These are phyloP conservation scores for Arachis hypogaea DNA, from an alignment of 306 rosid species.

Conservation along the genomic window DNA sequence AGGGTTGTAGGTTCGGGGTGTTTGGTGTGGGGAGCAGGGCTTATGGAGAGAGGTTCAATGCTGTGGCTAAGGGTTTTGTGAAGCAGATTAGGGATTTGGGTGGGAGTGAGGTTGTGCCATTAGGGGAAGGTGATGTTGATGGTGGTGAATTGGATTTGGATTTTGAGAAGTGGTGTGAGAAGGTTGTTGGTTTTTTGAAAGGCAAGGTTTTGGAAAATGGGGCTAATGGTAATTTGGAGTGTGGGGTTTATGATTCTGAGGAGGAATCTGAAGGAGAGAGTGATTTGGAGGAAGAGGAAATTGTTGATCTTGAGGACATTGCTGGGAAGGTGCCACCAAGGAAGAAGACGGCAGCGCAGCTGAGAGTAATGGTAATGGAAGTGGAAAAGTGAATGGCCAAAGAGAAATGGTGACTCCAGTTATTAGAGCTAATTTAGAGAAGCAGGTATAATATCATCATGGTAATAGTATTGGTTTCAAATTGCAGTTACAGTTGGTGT, in stretches of 20 bases:
- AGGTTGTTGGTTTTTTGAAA: slow-evolving; percentile 56
- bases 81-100: slow-evolving; percentile 72
- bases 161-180: slow-evolving; percentile 74
- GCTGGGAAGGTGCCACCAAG: slow-evolving; percentile 90
- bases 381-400: slow-evolving; percentile 69
- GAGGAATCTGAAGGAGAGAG: slow-evolving; percentile 52
- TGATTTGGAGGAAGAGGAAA: slow-evolving; percentile 53
- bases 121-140: slow-evolving; percentile 79
- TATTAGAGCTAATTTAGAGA: slow-evolving; percentile 76
- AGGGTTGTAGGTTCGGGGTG: slow-evolving; percentile 62
- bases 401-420: slow-evolving; percentile 82
- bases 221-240: slow-evolving; percentile 44
- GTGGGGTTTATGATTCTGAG: slow-evolving; percentile 58
- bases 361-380: slow-evolving; percentile 36
- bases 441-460: slow-evolving; percentile 64
- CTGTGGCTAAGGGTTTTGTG: slow-evolving; percentile 64
- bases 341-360: slow-evolving; percentile 46
- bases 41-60: slow-evolving; percentile 67
- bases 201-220: slow-evolving; percentile 52
- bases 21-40: slow-evolving; percentile 90
- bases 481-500: neutral
- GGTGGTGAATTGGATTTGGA: slow-evolving; percentile 62
- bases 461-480: neutral
- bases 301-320: slow-evolving; percentile 96
- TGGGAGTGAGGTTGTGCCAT: slow-evolving; percentile 68